Percentiles rank a stretch among this genome's conserved stretches.
These are phyloP conservation scores for Rhytidiadelphus loreus DNA, from an alignment of 225 moss, liverwort and hornwort genomes.

Conservation along the genomic window DNA sequence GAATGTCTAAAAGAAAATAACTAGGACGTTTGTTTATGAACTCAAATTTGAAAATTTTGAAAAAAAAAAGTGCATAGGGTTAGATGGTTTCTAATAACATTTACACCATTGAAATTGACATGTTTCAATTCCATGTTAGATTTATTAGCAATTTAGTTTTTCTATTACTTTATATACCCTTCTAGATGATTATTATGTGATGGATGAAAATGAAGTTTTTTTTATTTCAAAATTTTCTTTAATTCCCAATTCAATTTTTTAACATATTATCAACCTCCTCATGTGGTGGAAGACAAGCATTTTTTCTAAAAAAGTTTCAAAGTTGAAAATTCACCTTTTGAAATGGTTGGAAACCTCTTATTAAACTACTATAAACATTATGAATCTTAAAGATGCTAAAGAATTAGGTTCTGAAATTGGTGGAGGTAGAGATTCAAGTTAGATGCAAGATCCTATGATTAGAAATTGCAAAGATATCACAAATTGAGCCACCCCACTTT, in stretches of 20 bases:
- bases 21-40: not conserved
- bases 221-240: fast-evolving
- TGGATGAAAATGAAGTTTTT: not conserved
- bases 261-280: not conserved
- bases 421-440: not conserved
- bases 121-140: not conserved
- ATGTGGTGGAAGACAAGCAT: fast-evolving
- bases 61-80: not conserved
- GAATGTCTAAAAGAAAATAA: not conserved
- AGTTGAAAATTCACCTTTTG: not conserved
- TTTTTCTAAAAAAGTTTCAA: not conserved
- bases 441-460: too few relatives aligned
- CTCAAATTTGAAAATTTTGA: not conserved
- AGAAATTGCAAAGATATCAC: not conserved
- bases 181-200: not conserved
- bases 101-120: not conserved
- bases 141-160: not conserved
- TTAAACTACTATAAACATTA: not conserved
- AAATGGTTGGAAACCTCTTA: not conserved
- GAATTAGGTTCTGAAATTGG: not conserved
- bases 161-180: not conserved
- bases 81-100: not conserved
- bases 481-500: not conserved
- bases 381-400: not conserved
- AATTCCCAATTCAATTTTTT: not conserved